Evolutionary conservation across 441 rosid species (phyloP), one percentile per base, ranked within the genome.

Genomic region (Euphorbia schlechtendalii): DNA sequence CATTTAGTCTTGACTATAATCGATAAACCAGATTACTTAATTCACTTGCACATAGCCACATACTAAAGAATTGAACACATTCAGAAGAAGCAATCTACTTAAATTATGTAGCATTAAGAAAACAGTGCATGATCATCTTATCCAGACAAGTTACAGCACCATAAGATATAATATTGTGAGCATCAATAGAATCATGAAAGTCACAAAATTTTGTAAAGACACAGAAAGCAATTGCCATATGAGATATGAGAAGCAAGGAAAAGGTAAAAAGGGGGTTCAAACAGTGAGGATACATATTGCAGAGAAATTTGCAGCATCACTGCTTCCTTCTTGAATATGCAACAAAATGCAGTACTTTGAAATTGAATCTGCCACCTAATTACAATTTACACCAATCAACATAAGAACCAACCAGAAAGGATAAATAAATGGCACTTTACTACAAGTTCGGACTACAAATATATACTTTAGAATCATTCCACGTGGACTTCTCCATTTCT

Each of bases 271-370:
- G 5, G 22, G 8, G 18, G 18, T 30, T 54, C 49, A 54, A 43
- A 43, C 13, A 0, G 51, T 8, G 12, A 87, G 94, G 97, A 92
- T 92, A 90, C 98, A 92, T 69, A 92, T 90, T 53, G 87, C 87
- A 0, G 78, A 76, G 74, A 88, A 90, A 63, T 88, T 86, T 13
- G 74, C 56, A 62, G 94, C 90, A 58, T 88, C 92, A 28, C 67
- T 61, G 69, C 85, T 86, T 75, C 80, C 89, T 59, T 72, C 82
- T 52, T 4, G 56, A 54, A 90, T 71, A 76, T 86, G 92, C 79
- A 92, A 69, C 22, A 92, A 78, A 68, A 90, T 62, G 63, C 96
- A 88, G 78, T 80, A 82, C 80, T 90, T 90, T 0, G 86, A 84
- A 64, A 92, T 21, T 7, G 90, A 74, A 66, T 88, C 90, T 14